phyloP scores from a whole-genome alignment of 1,284 basidiomycete genomes.

The Moesziomyces sp. region DNA sequence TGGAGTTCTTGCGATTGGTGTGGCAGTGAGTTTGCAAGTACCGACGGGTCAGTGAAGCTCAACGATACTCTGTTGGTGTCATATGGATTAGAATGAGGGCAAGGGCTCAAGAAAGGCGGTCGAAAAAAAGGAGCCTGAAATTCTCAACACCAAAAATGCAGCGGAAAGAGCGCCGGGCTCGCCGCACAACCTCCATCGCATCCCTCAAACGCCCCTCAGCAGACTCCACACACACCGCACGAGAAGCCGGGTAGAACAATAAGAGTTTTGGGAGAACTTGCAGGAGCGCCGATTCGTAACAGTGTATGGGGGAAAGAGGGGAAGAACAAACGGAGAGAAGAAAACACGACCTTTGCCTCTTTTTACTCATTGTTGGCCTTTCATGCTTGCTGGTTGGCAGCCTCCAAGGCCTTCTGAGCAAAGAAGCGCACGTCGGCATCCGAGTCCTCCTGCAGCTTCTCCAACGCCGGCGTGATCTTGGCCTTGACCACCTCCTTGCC shows the following conservation, averaged over 20 bases:
- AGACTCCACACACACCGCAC: neutral
- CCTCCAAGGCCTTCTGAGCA: slow-evolving; percentile 69
- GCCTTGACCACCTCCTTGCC: slow-evolving; percentile 80
- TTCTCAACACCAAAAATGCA: too few relatives aligned
- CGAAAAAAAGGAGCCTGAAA: slow-evolving; percentile 2
- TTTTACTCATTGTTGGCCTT: neutral
- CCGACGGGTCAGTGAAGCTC: too few relatives aligned
- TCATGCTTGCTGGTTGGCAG: slow-evolving; percentile 33
- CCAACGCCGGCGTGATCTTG: slow-evolving; percentile 83
- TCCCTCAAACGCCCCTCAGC: neutral
- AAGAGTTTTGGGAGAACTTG: slow-evolving; percentile 2
- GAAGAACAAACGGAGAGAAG: neutral
- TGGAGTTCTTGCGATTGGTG: too few relatives aligned
- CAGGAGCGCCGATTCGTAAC: slow-evolving; percentile 9
- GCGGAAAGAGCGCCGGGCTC: neutral
- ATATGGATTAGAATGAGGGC: neutral
- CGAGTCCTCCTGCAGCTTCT: slow-evolving; percentile 86
- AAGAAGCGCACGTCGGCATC: slow-evolving; percentile 93
- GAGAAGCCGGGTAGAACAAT: neutral
- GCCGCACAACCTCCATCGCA: neutral
- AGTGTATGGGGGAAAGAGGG: slow-evolving; percentile 13
- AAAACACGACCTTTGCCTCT: slow-evolving; percentile 1
- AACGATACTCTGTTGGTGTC: too few relatives aligned
- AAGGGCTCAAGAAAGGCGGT: neutral
- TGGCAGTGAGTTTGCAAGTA: too few relatives aligned